These are phyloP conservation scores for Rhynchosporium secalis DNA, from an alignment of 2,329 filamentous ascomycete genomes.

Conservation along the genomic window DNA sequence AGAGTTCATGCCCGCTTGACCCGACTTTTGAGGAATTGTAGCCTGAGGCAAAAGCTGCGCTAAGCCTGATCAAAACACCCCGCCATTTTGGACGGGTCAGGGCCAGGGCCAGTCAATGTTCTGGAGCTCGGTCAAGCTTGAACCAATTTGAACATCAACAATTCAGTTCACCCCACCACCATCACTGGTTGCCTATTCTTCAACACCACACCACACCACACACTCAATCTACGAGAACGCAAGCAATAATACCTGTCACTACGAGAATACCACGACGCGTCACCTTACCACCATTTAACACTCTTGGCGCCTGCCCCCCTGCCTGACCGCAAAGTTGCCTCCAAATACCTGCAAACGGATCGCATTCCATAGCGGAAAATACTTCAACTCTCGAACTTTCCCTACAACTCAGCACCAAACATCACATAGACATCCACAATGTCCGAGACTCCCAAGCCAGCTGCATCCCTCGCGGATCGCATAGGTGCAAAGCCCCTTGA, in stretches of 20 bases:
- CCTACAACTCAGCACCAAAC: neutral
- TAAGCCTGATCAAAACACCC: conserved; percentile 1
- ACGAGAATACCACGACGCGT: neutral
- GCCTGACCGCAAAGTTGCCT: neutral
- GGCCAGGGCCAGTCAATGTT: neutral
- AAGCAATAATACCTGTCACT: too few species aligned
- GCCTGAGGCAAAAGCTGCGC: neutral
- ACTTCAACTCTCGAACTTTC: neutral
- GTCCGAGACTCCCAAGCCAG: conserved; percentile 32
- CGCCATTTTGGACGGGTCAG: neutral
- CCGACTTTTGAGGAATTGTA: neutral
- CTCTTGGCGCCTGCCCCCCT: neutral
- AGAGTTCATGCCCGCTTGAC: neutral
- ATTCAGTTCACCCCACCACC: neutral
- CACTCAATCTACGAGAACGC: neutral
- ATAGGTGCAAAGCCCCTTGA: conserved; percentile 37
- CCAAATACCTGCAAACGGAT: conserved; percentile 7
- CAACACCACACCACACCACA: neutral
- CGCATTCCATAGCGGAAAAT: neutral
- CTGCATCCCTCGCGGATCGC: conserved; percentile 49
- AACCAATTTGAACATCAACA: neutral
- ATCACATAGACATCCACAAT: conserved; percentile 20
- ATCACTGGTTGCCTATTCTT: neutral
- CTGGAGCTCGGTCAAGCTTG: neutral
- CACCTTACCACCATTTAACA: neutral